Percentiles rank a stretch among this genome's conserved stretches.
Evolutionary conservation across 352 stramenopile genomes (phyloP).

Genomic region (Globisporangium acanthophoron): DNA sequence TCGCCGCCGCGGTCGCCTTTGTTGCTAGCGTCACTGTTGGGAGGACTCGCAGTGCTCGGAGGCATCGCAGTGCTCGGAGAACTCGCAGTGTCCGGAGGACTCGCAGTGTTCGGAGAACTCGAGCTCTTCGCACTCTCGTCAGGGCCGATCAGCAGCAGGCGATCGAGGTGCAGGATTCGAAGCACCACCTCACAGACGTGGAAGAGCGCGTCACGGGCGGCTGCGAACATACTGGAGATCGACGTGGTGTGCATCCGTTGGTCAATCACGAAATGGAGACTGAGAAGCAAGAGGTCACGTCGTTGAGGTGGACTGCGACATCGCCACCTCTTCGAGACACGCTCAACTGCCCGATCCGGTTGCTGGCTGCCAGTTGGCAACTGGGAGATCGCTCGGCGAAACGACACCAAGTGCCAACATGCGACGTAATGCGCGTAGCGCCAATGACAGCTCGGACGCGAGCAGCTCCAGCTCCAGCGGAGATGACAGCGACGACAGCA

Average conservation of each 20-base stretch:
- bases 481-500: constrained; percentile 1
- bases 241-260: not conserved
- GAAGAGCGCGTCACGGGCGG: constrained; percentile 6
- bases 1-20: not conserved
- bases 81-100: not conserved
- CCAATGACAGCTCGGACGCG: constrained; percentile 17
- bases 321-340: not conserved
- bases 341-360: not conserved
- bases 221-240: not conserved
- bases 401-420: not conserved
- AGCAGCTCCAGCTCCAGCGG: constrained; percentile 12
- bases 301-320: not conserved
- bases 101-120: not conserved
- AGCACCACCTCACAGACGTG: constrained; percentile 12
- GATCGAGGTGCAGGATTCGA: constrained; percentile 18
- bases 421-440: not conserved
- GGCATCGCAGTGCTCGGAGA: not conserved
- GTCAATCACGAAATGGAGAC: not conserved
- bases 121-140: not conserved
- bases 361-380: not conserved
- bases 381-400: not conserved
- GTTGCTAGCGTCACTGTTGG: not conserved
- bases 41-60: not conserved
- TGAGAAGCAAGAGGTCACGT: too few relatives aligned
- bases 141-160: not conserved